Conservation (phyloP, 139 green algal species). For the Picochlorum sp. region DNA sequence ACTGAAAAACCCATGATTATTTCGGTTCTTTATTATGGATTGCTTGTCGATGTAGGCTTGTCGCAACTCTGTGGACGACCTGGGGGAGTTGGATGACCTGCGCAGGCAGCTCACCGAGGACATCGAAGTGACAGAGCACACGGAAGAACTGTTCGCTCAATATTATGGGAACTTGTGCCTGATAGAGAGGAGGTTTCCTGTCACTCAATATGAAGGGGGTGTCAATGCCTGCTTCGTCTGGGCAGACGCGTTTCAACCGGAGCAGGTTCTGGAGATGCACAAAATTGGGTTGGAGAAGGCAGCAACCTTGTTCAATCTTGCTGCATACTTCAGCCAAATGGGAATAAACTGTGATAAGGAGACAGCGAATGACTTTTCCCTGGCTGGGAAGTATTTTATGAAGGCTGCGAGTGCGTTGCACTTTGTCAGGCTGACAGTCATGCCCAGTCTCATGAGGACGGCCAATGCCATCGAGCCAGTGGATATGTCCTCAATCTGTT, state of each 20-base stretch:
- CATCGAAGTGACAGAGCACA: background rate
- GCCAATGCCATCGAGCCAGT: constrained; percentile 51
- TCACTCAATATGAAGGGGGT: constrained; percentile 59
- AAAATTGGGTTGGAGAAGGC: constrained; percentile 93
- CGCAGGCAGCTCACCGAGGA: constrained; percentile 17
- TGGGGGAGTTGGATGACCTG: constrained; percentile 60
- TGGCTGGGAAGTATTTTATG: constrained; percentile 61
- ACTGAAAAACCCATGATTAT: background rate
- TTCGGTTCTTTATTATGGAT: background rate
- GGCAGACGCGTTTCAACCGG: constrained; percentile 74
- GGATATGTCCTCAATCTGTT: constrained; percentile 69
- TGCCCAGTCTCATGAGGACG: constrained; percentile 38
- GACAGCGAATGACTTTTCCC: constrained; percentile 57
- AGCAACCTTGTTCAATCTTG: constrained; percentile 88
- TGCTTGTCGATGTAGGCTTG: background rate
- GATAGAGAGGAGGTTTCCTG: constrained; percentile 87
- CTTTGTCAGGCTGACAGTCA: constrained; percentile 50
- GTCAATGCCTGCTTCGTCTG: constrained; percentile 52
- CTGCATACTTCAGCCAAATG: constrained; percentile 59
- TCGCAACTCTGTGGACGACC: background rate
- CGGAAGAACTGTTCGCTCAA: constrained; percentile 52
- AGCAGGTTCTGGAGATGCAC: constrained; percentile 47
- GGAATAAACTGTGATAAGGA: constrained; percentile 60
- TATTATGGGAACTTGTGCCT: constrained; percentile 73
- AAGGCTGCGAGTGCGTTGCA: constrained; percentile 73